Percentiles rank a stretch among this genome's conserved stretches.
These are phyloP conservation scores for Blattamonas nauphoetae DNA, from an alignment of 78 protist genomes.

Conservation along the genomic window DNA sequence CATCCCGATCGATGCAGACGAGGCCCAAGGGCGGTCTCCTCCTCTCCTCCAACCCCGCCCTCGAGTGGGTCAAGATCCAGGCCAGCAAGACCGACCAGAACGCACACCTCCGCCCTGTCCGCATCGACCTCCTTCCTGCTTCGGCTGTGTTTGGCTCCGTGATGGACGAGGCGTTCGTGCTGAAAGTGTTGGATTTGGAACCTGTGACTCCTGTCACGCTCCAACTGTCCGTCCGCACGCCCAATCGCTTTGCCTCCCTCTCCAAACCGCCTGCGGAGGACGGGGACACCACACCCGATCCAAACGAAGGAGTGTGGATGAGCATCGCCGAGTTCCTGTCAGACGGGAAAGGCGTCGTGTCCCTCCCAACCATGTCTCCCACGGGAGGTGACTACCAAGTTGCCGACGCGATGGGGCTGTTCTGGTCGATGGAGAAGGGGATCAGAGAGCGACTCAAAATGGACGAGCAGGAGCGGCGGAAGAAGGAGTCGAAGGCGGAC, in stretches of 20 bases:
- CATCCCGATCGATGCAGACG: no score
- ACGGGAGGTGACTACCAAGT: not conserved
- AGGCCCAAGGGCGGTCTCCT: not conserved
- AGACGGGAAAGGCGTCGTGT: not conserved
- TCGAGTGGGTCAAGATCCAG: not conserved
- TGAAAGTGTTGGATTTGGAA: not conserved
- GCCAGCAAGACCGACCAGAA: not conserved
- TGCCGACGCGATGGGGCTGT: constrained; percentile 6
- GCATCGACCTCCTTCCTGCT: not conserved
- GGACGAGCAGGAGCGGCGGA: not conserved
- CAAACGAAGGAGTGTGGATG: not conserved
- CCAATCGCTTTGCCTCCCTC: not conserved
- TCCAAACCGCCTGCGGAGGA: not conserved
- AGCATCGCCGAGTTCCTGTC: not conserved
- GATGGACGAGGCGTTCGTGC: not conserved
- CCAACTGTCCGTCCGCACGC: not conserved
- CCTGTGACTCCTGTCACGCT: constrained; percentile 1
- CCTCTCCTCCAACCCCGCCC: not conserved
- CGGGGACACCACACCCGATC: not conserved
- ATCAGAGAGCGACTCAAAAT: no score
- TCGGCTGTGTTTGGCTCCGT: not conserved
- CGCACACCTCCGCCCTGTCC: not conserved
- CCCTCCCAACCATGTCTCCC: not conserved
- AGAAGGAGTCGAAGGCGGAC: not conserved
- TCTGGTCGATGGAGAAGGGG: constrained; percentile 12